Percentiles rank a stretch among this genome's conserved stretches.
Conservation (phyloP, 2,329 filamentous ascomycete genomes). For the Beauveria medogensis region DNA sequence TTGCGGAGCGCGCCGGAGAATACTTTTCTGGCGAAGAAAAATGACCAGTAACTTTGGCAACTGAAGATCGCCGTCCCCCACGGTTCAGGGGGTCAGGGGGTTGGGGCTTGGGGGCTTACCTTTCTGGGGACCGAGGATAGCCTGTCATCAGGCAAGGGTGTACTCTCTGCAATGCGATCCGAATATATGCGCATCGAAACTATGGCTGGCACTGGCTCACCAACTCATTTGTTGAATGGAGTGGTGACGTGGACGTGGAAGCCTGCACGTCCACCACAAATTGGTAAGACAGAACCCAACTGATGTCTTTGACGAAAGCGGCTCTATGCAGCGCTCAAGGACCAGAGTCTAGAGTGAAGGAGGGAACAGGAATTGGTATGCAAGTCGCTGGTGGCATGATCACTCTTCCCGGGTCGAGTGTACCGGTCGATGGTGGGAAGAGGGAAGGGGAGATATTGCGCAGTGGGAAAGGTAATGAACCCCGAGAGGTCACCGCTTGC, state of each 20-base stretch:
- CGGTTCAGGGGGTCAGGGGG: neutral
- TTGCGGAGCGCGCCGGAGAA: neutral
- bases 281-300: no score
- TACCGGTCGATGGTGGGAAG: neutral
- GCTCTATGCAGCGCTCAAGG: no score
- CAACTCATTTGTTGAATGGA: no score
- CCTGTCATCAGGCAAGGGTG: neutral
- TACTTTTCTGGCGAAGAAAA: neutral
- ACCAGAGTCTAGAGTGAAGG: no score
- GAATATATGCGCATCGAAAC: neutral
- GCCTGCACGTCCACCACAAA: no score
- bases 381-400: no score
- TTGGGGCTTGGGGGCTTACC: no score
- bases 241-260: no score
- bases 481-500: neutral
- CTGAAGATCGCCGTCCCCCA: neutral
- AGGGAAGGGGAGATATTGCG: neutral
- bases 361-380: no score
- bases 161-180: neutral
- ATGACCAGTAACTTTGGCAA: neutral
- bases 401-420: neutral
- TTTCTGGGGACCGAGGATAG: neutral
- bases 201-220: neutral
- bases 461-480: neutral
- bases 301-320: no score